Evolutionary conservation across 1,139 yeast species (phyloP).

Genomic region (Geotrichum citri-aurantii): DNA sequence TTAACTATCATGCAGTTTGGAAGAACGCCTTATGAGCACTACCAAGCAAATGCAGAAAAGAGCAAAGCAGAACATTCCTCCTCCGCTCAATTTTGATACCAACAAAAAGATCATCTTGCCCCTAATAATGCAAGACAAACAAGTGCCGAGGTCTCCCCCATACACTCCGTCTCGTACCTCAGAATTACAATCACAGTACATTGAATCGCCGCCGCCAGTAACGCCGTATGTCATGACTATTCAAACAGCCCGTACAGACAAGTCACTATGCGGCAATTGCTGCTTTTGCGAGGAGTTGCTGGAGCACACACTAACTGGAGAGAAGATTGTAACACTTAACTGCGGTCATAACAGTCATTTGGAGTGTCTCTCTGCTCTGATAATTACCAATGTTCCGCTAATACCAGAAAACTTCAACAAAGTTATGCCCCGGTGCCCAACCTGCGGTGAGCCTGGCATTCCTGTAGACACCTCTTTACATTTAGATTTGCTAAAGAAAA

Average conservation of each 20-base stretch:
- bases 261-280: slow-evolving; percentile 25
- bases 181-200: background rate
- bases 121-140: background rate
- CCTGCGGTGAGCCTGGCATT: slow-evolving; percentile 26
- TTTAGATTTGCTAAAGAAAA: slow-evolving; percentile 24
- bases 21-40: slow-evolving; percentile 12
- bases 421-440: slow-evolving; percentile 28
- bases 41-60: background rate
- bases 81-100: slow-evolving; percentile 11
- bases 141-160: background rate
- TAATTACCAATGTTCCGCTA: slow-evolving; percentile 19
- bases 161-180: background rate
- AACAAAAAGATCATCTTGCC: slow-evolving; percentile 1
- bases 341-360: slow-evolving; percentile 28
- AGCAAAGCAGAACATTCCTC: slow-evolving; percentile 8
- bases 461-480: slow-evolving; percentile 23
- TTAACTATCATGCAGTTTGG: slow-evolving; percentile 10
- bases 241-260: slow-evolving; percentile 17
- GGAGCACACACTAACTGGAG: slow-evolving; percentile 25
- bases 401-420: slow-evolving; percentile 16
- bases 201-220: slow-evolving; percentile 15
- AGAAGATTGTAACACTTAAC: slow-evolving; percentile 23
- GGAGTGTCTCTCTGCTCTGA: slow-evolving; percentile 26
- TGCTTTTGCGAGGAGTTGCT: slow-evolving; percentile 31
- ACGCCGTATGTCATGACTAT: slow-evolving; percentile 15